Base-by-base conservation (phyloP, 139 green algal species). In the Coelastrella sp. region DNA sequence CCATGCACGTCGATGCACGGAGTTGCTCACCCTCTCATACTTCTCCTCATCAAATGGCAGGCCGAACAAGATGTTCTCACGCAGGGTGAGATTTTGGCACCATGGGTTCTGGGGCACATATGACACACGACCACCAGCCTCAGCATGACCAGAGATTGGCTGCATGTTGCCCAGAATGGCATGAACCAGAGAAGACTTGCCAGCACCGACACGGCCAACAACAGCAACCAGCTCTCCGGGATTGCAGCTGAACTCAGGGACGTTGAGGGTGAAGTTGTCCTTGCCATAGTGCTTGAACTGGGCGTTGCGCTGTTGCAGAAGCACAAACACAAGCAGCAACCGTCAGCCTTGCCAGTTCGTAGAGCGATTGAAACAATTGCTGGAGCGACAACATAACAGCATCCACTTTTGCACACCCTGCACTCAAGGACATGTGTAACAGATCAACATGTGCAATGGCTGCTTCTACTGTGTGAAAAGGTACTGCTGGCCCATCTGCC, bases 11-110 rank as follows among this genome's bases (percentile, higher is more conserved):
- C n/a, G n/a, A n/a, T n/a, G n/a, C n/a, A n/a, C n/a, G n/a, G n/a
- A n/a, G n/a, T n/a, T 15, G 64, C 72, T 41, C 45, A 82, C 75
- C 75, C 75, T 38, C 8, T 23, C 23, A 53, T 94, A 94, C 53
- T 71, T 86, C 30, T 81, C 79, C 85, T 92, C 85, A 32, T 94
- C 87, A 40, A 88, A 89, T 2, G 81, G 73, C 53, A 84, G 51
- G 64, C 92, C 92, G 27, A 95, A 94, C 25, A 88, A 38, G 75
- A 95, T 94, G 89, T 94, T 94, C 66, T 94, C 88, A 40, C 88
- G 89, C 35, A 96, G 83, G 23, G 85, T 91, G 3, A 92, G 90
- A 87, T 96, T 96, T 81, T 94, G 89, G 68, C 95, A 92, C 93
- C 93, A 96, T 27, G 92, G 84, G 51, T 92, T 92, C 85, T 94